Evolutionary conservation across 371 early-diverging fungal genomes (phyloP).

Genomic region (Apophysomyces elegans): DNA sequence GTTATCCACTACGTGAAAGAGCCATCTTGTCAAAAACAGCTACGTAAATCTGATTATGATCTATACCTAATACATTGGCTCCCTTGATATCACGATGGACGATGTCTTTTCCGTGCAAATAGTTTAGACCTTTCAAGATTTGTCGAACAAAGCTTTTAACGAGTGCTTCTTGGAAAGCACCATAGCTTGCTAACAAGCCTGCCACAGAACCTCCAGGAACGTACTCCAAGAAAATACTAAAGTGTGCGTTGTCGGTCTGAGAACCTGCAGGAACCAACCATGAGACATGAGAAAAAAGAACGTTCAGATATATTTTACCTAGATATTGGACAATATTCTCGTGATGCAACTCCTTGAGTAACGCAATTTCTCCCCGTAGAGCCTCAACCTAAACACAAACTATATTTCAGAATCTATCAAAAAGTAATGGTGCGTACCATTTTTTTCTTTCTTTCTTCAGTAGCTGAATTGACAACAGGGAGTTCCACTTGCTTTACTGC

Average conservation of each 20-base stretch:
- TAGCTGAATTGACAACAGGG: conserved; percentile 70
- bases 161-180: conserved; percentile 85
- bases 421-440: conserved; percentile 39
- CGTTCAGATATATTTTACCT: conserved; percentile 42
- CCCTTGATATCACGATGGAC: conserved; percentile 99
- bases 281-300: not conserved
- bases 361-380: conserved; percentile 85
- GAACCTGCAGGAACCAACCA: conserved; percentile 56
- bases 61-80: conserved; percentile 82
- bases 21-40: not conserved
- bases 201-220: conserved; percentile 97
- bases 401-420: not conserved
- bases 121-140: conserved; percentile 91
- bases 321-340: conserved; percentile 95
- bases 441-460: conserved; percentile 66
- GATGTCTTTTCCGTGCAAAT: conserved; percentile 94
- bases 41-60: not conserved
- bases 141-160: conserved; percentile 89
- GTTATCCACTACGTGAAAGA: conserved; percentile 69
- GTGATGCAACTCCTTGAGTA: conserved; percentile 90
- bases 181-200: conserved; percentile 81
- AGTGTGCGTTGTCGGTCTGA: conserved; percentile 76
- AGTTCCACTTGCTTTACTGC: conserved; percentile 98
- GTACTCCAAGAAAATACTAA: conserved; percentile 98
- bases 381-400: conserved; percentile 66